Base-by-base conservation (phyloP, 352 stramenopile genomes). In the Phytophthora idaei region DNA sequence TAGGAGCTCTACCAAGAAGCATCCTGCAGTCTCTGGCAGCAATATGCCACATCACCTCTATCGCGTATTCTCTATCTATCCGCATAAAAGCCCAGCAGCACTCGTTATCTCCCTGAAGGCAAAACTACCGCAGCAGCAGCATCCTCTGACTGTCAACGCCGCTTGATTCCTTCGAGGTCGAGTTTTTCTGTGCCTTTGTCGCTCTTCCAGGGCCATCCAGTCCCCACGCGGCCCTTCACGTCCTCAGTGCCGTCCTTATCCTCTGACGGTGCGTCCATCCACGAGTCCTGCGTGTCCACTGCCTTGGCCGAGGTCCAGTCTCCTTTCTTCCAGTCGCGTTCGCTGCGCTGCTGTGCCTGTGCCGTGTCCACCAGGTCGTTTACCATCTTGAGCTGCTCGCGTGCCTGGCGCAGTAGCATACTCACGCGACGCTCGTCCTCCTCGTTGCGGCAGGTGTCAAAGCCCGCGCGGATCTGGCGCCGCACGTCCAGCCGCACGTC, bases 331-430 rank as follows among this genome's bases (percentile, higher is more conserved):
- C 57, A 72, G 54, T 75, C 58, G 15, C 41, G 42, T 27, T 51
- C 47, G 6, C 69, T 58, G 15, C 75, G 78, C 65, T 90, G 80
- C 31, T 77, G 67, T 8, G 81, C 80, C 54, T 88, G 65, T 1
- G 83, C 78, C 58, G 78, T 85, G 64, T 90, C 79, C 55, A 92
- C 83, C 63, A 90, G 58, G 52, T 90, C 79, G 53, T 73, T 78
- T 48, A 92, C 81, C 73, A 87, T 81, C 65, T 90, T 87, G 51
- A 90, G 69, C 64, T 92, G 81, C 3, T 85, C 78, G 17, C 76
- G 77, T 21, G 76, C 73, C 53, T 89, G 80, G n/a, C 74, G 78
- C 52, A 90, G 61, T 45, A 90, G 67, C 5, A 80, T 34, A 14
- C 65, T 58, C 45, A 86, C 76, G 28, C 75, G 66, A 10, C 74